Conservation (phyloP, 306 rosid species). For the cucumber (Cucumis sativus) region Cucumber_9930_V3 NC_026656.2:17200501-17201000, state of each 20-base stretch:
- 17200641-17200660: slow-evolving; percentile 94
- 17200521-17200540: slow-evolving; percentile 86
- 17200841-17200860: slow-evolving; percentile 93
- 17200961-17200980: slow-evolving; percentile 4
- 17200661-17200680: slow-evolving; percentile 92
- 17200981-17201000: slow-evolving; percentile 31
- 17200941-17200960: background rate
- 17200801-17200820: slow-evolving; percentile 38
- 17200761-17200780: background rate
- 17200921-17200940: slow-evolving; percentile 3
- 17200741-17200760: slow-evolving; percentile 33
- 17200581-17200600: background rate
- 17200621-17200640: slow-evolving; percentile 6
- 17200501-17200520: slow-evolving; percentile 94
- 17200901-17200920: slow-evolving; percentile 99
- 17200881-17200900: slow-evolving; percentile 84
- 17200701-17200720: slow-evolving; percentile 75
- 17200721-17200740: slow-evolving; percentile 73
- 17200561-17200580: background rate
- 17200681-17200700: slow-evolving; percentile 88
- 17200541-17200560: slow-evolving; percentile 43
- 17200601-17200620: background rate
- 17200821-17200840: slow-evolving; percentile 96
- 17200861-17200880: slow-evolving; percentile 96
- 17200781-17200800: background rate